Base-by-base conservation (phyloP, 768 basidiomycete species). In the Amanita jacksonii region DNA sequence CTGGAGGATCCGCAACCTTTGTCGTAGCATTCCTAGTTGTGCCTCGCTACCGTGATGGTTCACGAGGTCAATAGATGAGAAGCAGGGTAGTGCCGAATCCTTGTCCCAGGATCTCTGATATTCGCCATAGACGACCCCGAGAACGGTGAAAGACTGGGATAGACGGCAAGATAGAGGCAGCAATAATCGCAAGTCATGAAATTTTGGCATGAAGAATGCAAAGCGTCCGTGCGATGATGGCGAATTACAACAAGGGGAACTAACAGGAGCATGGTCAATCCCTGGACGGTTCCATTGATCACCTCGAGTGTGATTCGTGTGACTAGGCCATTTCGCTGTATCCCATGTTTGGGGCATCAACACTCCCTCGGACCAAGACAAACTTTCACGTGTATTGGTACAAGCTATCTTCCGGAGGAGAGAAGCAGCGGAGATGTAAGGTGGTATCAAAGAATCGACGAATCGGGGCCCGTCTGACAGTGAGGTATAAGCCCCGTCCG, bases 391-490 rank as follows among this genome's bases (percentile, higher is more conserved):
- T 16, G 5, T 22, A 18, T 37, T 24, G 34, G n/a, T 16, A 25
- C 43, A 44, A 25, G 35, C 24, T 18, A 25, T 20, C 10, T 16
- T 19, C 27, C 9, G 54, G 8, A 62, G 47, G 12, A 68, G 43
- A 19, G 55, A 41, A 1, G 59, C 47, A 8, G 72, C 72, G 23
- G 74, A 50, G 5, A 79, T 62, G 48, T 85, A 77, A 2, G 83
- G 83, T 12, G 84, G 84, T 2, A 75, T 53, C 2, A 85, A 62
- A 56, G 73, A 77, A 3, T 62, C 55, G 2, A 73, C 77, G 19
- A 67, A 56, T 23, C 64, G 65, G 16, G 62, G 54, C 6, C 49
- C 46, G 0, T 54, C 52, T 7, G 61, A 57, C 20, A 63, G 55
- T n/a, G 49, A 41, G 33, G 69, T 46, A 38, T 58, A 67, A n/a